Evolutionary conservation across 495 filamentous ascomycete genomes (phyloP).

Genomic region (Penicillium manginii): DNA sequence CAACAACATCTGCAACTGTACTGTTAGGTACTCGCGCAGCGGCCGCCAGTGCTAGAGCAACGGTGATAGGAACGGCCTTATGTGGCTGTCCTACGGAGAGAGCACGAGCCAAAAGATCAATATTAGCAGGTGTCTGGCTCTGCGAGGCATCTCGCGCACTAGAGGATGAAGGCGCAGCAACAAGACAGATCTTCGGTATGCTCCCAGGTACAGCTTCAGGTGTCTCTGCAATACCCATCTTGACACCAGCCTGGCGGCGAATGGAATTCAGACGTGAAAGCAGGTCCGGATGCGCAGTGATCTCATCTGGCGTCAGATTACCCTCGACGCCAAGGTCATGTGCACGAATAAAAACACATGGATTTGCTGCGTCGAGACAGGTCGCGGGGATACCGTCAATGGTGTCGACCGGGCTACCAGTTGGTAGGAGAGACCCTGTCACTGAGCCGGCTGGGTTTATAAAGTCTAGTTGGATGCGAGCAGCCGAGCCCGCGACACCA

Average conservation of each 20-base stretch:
- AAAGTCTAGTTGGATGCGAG: slow-evolving; percentile 64
- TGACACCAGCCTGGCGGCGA: slow-evolving; percentile 58
- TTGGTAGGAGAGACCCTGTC: slow-evolving; percentile 68
- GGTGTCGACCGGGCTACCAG: slow-evolving; percentile 57
- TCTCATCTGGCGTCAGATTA: slow-evolving; percentile 55
- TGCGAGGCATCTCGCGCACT: slow-evolving; percentile 18
- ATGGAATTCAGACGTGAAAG: slow-evolving; percentile 62
- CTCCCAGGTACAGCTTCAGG: slow-evolving; percentile 53
- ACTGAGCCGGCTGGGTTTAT: slow-evolving; percentile 67
- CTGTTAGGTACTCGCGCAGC: slow-evolving; percentile 47
- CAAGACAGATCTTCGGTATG: slow-evolving; percentile 68
- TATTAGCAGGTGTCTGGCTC: slow-evolving; percentile 25
- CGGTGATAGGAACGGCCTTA: slow-evolving; percentile 64
- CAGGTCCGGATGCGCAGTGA: slow-evolving; percentile 51
- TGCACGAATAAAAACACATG: slow-evolving; percentile 65
- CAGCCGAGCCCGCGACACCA: slow-evolving; percentile 64
- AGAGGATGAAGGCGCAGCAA: slow-evolving; percentile 44
- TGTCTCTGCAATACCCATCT: slow-evolving; percentile 62
- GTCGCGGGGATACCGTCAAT: slow-evolving; percentile 58
- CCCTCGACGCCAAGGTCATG: slow-evolving; percentile 53
- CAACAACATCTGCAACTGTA: slow-evolving; percentile 40
- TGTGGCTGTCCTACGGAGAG: slow-evolving; percentile 63
- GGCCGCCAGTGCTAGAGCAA: slow-evolving; percentile 63
- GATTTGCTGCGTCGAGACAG: slow-evolving; percentile 69
- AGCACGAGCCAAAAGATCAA: slow-evolving; percentile 51